phyloP scores from a whole-genome alignment of 1,284 basidiomycete genomes.

The Ustilago esculenta region DNA sequence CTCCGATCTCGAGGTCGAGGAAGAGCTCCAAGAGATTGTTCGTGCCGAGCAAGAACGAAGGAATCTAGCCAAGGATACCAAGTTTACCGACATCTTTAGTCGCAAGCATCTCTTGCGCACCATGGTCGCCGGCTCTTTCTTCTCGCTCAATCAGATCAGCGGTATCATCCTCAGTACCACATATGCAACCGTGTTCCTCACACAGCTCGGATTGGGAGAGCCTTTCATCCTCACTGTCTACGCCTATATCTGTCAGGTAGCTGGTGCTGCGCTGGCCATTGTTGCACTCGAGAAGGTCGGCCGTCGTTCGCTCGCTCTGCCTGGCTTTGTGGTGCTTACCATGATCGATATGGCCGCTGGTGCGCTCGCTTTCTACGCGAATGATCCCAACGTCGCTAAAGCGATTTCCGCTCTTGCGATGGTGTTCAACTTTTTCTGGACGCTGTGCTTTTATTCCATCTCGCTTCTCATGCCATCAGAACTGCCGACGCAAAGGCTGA shows the following conservation, averaged over 20 bases:
- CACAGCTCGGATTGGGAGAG: constrained; percentile 46
- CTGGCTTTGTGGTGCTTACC: constrained; percentile 48
- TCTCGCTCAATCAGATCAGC: constrained; percentile 57
- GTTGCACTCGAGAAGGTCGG: constrained; percentile 53
- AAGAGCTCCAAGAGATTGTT: constrained; percentile 44
- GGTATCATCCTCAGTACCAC: constrained; percentile 59
- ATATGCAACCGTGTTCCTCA: constrained; percentile 54
- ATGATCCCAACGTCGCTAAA: constrained; percentile 23
- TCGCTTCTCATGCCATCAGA: constrained; percentile 57
- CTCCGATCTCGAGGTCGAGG: constrained; percentile 43
- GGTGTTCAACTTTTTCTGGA: constrained; percentile 60
- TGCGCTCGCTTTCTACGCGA: constrained; percentile 34
- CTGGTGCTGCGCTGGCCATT: constrained; percentile 48
- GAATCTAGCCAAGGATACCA: constrained; percentile 34
- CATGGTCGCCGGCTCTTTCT: constrained; percentile 54
- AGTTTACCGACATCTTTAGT: constrained; percentile 53
- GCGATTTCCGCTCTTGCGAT: constrained; percentile 53
- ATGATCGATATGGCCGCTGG: constrained; percentile 50
- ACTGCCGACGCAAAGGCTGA: constrained; percentile 50
- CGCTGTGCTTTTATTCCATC: constrained; percentile 56
- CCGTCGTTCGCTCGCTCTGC: constrained; percentile 46
- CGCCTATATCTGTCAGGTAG: constrained; percentile 46
- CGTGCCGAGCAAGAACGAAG: constrained; percentile 50
- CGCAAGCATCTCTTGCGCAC: constrained; percentile 48
- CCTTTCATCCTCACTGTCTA: constrained; percentile 54